Percentiles rank a stretch among this genome's conserved stretches.
Evolutionary conservation across 2,329 filamentous ascomycete genomes (phyloP).

Genomic region (Apiospora kogelbergensis): DNA sequence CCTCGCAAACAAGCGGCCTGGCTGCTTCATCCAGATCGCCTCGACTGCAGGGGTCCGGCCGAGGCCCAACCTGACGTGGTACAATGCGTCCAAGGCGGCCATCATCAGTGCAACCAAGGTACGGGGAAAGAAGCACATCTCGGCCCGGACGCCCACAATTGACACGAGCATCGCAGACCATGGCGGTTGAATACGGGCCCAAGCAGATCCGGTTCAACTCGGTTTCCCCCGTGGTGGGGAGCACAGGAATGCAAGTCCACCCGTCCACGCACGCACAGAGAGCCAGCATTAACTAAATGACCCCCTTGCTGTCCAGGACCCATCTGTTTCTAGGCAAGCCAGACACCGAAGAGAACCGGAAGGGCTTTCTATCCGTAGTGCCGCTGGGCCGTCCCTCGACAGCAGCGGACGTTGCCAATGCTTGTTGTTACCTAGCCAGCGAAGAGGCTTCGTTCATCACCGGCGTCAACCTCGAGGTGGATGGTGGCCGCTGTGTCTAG

Average conservation of each 20-base stretch:
- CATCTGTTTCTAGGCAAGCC: slow-evolving; percentile 59
- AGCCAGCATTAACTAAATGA: background rate
- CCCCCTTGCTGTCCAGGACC: slow-evolving; percentile 29
- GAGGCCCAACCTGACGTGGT: slow-evolving; percentile 65
- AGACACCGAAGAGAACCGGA: slow-evolving; percentile 61
- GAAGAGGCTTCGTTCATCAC: slow-evolving; percentile 73
- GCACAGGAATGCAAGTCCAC: slow-evolving; percentile 55
- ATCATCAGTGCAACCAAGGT: slow-evolving; percentile 57
- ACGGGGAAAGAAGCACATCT: background rate
- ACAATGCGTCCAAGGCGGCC: slow-evolving; percentile 68
- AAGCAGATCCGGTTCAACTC: slow-evolving; percentile 73
- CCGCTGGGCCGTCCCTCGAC: slow-evolving; percentile 56
- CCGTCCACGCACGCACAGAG: background rate
- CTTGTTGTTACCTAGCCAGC: slow-evolving; percentile 67
- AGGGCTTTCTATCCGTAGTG: slow-evolving; percentile 53
- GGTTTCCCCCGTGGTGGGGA: slow-evolving; percentile 67
- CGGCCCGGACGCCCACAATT: background rate
- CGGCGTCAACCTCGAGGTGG: slow-evolving; percentile 66
- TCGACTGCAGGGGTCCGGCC: slow-evolving; percentile 63
- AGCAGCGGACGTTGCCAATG: slow-evolving; percentile 69
- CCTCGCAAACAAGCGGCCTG: slow-evolving; percentile 54
- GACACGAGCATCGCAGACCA: slow-evolving; percentile 24
- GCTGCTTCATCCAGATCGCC: slow-evolving; percentile 65
- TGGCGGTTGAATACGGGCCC: slow-evolving; percentile 72
- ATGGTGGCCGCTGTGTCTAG: slow-evolving; percentile 32